Conservation (phyloP, 768 basidiomycete species). For the Leucogyrophana mollusca region DNA sequence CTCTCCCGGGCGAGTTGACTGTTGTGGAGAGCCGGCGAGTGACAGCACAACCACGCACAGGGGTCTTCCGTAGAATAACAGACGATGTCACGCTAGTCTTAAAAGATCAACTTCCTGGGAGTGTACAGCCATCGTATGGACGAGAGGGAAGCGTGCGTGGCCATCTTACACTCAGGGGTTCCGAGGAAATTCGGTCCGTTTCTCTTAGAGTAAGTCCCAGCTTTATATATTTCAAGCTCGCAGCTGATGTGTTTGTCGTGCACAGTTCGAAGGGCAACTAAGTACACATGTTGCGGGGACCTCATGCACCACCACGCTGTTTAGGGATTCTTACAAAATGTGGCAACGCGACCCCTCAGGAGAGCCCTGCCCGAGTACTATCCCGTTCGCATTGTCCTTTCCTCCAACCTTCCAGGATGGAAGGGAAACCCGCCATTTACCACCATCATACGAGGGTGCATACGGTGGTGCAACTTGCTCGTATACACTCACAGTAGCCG, state of each 20-base stretch:
- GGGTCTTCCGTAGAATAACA: constrained; percentile 29
- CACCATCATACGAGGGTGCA: constrained; percentile 44
- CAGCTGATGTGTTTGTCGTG: too few relatives aligned
- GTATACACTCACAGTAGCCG: constrained; percentile 46
- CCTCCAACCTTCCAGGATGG: constrained; percentile 45
- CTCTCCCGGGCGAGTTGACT: constrained; percentile 46
- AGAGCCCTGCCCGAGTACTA: constrained; percentile 28
- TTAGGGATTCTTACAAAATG: constrained; percentile 14
- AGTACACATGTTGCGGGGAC: constrained; percentile 9
- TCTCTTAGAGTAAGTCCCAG: constrained; percentile 19
- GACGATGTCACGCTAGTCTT: constrained; percentile 22
- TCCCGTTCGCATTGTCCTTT: constrained; percentile 44
- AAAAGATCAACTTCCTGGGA: constrained; percentile 21
- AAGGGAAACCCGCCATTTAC: constrained; percentile 35
- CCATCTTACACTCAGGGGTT: constrained; percentile 16
- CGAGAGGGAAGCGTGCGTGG: constrained; percentile 20
- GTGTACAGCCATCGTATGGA: constrained; percentile 18
- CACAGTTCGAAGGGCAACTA: constrained; percentile 24
- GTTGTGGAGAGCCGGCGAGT: constrained; percentile 42
- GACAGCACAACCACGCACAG: constrained; percentile 6
- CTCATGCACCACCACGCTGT: constrained; percentile 13
- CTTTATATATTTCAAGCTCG: too few relatives aligned
- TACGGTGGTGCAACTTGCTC: constrained; percentile 30
- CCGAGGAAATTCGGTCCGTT: constrained; percentile 14
- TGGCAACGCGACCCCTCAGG: constrained; percentile 13